A percentile compares a stretch with the other conserved stretches of the same genome.
Conservation (phyloP, 1,139 yeast species). For the Nakaseomyces uthaithaninus region DNA sequence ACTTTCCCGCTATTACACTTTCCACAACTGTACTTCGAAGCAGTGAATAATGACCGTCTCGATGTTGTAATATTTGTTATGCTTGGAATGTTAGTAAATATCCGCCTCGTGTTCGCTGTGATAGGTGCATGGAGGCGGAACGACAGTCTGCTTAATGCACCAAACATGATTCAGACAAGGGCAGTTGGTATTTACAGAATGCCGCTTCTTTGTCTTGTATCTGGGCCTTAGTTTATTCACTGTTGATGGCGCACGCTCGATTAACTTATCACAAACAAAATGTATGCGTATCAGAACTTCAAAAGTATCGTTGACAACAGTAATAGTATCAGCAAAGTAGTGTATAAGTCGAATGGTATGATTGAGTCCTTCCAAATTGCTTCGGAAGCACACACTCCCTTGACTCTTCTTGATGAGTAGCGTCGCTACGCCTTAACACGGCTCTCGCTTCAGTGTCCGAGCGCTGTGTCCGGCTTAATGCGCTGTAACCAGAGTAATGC, state of each 20-base stretch:
- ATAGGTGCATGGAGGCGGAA: background rate
- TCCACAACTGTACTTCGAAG: slow-evolving; percentile 13
- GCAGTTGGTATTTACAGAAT: no score
- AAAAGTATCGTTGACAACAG: no score
- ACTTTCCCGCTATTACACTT: slow-evolving; percentile 12
- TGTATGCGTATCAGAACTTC: no score
- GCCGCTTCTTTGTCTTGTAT: no score
- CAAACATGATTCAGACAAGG: background rate
- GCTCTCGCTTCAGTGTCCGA: background rate
- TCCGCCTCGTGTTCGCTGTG: background rate
- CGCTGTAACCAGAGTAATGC: background rate
- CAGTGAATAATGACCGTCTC: slow-evolving; percentile 13
- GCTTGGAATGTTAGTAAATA: background rate
- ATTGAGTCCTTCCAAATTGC: background rate
- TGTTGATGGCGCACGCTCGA: no score
- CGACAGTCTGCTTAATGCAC: no score
- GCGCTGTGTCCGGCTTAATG: background rate
- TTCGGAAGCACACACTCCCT: background rate
- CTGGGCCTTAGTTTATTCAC: no score
- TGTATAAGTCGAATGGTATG: no score
- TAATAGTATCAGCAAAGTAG: no score
- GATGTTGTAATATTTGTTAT: background rate
- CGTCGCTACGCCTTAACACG: background rate
- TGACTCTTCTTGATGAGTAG: background rate
- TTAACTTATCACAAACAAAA: no score